phyloP scores from a whole-genome alignment of 164 flowering plant species.

The Berberis vulgaris region DNA sequence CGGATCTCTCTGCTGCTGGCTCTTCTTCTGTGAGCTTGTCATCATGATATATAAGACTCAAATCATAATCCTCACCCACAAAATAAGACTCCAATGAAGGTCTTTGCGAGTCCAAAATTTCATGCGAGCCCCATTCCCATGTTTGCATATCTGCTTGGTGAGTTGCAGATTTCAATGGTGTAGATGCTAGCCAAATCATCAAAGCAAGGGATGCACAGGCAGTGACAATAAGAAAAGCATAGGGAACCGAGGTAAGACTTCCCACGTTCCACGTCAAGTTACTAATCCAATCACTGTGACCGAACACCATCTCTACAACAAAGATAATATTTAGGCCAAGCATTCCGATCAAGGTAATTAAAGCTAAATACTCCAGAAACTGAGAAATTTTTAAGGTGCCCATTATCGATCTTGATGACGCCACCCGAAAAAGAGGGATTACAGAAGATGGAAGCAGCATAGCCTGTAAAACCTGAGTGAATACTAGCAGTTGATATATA shows the following conservation, averaged over 20 bases:
- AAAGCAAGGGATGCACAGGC: slow-evolving; percentile 52
- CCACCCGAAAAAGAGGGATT: slow-evolving; percentile 85
- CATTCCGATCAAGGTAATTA: slow-evolving; percentile 56
- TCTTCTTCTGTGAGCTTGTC: slow-evolving; percentile 26
- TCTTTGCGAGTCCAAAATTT: slow-evolving; percentile 9
- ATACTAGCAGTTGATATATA: slow-evolving; percentile 72
- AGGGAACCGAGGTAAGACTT: slow-evolving; percentile 29
- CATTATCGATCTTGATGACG: slow-evolving; percentile 76
- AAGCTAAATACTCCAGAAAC: slow-evolving; percentile 51
- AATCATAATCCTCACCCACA: slow-evolving; percentile 23
- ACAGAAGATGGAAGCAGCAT: slow-evolving; percentile 88
- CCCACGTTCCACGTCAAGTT: slow-evolving; percentile 62
- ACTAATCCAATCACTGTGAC: slow-evolving; percentile 75
- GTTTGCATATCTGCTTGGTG: slow-evolving; percentile 29
- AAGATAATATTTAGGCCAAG: slow-evolving; percentile 62
- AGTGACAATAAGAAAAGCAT: slow-evolving; percentile 41
- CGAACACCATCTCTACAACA: slow-evolving; percentile 74
- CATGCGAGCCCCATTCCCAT: slow-evolving; percentile 39
- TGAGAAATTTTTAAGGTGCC: slow-evolving; percentile 58
- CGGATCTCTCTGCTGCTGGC: slow-evolving; percentile 16
- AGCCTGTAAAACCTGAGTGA: slow-evolving; percentile 73
- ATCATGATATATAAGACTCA: slow-evolving; percentile 14
- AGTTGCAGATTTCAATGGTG: slow-evolving; percentile 79
- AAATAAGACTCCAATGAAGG: slow-evolving; percentile 16
- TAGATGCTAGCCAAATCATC: slow-evolving; percentile 82